phyloP scores from a whole-genome alignment of 108 stramenopile species.

The Parmales sp. region DNA sequence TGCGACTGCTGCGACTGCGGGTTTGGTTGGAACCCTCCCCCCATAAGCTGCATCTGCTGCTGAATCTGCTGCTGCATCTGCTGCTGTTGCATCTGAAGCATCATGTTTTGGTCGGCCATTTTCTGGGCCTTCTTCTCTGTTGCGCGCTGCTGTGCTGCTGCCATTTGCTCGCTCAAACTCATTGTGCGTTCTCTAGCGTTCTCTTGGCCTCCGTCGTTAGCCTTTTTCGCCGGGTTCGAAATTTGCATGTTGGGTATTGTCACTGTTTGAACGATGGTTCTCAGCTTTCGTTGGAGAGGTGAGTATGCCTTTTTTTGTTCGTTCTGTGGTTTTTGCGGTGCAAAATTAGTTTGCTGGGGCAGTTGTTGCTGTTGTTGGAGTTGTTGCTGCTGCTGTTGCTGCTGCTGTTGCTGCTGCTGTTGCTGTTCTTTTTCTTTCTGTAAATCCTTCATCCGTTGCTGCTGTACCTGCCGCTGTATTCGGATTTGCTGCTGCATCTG shows the following conservation, averaged over 20 bases:
- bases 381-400: neutral
- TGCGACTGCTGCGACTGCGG: neutral
- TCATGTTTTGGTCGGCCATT: neutral
- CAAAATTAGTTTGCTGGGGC: neutral
- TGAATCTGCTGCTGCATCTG: slow-evolving; percentile 10
- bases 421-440: neutral
- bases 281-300: too few species aligned
- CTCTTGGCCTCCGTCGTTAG: too few species aligned
- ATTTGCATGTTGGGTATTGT: too few species aligned
- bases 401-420: neutral
- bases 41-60: neutral
- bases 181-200: neutral
- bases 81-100: slow-evolving; percentile 1
- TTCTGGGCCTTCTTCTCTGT: neutral
- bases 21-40: neutral
- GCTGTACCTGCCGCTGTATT: too few species aligned
- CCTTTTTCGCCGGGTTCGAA: neutral
- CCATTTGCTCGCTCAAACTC: neutral
- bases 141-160: too few species aligned
- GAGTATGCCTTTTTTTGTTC: neutral
- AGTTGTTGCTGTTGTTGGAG: neutral
- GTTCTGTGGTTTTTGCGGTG: neutral
- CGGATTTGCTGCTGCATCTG: neutral
- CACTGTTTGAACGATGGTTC: too few species aligned
- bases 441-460: neutral